Conservation (phyloP, 441 rosid species). For the Eruca vesicaria region DNA sequence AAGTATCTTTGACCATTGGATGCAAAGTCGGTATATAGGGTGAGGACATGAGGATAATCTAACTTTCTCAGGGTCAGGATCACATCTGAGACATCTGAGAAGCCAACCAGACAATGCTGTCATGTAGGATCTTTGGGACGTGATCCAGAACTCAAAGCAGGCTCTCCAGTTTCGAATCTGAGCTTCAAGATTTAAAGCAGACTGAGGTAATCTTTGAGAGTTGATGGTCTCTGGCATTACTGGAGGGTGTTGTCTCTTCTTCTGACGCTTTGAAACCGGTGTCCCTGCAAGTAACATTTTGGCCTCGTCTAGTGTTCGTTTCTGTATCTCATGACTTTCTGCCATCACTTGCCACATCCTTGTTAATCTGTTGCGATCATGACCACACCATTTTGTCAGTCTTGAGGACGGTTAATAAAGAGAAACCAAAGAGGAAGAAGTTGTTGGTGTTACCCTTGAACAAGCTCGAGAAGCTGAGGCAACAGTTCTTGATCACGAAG, state of each 20-base stretch:
- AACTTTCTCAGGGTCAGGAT: slow-evolving; percentile 70
- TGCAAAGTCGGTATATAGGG: slow-evolving; percentile 74
- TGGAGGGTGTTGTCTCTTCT: slow-evolving; percentile 41
- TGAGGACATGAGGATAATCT: slow-evolving; percentile 57
- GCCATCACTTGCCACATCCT: slow-evolving; percentile 98
- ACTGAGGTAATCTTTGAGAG: slow-evolving; percentile 69
- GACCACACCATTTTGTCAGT: too few relatives aligned
- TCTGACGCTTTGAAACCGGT: slow-evolving; percentile 65
- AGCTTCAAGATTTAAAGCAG: slow-evolving; percentile 75
- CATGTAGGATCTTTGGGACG: slow-evolving; percentile 82
- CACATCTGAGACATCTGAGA: slow-evolving; percentile 65
- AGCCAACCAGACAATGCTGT: slow-evolving; percentile 92
- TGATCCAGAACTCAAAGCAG: slow-evolving; percentile 86
- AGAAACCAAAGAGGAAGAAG: slow-evolving; percentile 1
- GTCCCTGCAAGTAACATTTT: slow-evolving; percentile 82
- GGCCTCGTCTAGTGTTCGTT: slow-evolving; percentile 85
- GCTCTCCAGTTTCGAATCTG: slow-evolving; percentile 89
- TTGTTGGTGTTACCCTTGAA: slow-evolving; percentile 65
- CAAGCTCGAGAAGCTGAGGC: slow-evolving; percentile 86
- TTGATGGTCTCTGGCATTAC: slow-evolving; percentile 57
- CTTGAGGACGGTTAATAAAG: not conserved
- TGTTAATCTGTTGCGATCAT: slow-evolving; percentile 55
- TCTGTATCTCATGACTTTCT: slow-evolving; percentile 82
- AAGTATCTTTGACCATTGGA: slow-evolving; percentile 81
- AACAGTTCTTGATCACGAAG: slow-evolving; percentile 92